A percentile compares a stretch with the other conserved stretches of the same genome.
phyloP scores from a whole-genome alignment of 257 asterid species.

The Jaltomata sinuosa region DNA sequence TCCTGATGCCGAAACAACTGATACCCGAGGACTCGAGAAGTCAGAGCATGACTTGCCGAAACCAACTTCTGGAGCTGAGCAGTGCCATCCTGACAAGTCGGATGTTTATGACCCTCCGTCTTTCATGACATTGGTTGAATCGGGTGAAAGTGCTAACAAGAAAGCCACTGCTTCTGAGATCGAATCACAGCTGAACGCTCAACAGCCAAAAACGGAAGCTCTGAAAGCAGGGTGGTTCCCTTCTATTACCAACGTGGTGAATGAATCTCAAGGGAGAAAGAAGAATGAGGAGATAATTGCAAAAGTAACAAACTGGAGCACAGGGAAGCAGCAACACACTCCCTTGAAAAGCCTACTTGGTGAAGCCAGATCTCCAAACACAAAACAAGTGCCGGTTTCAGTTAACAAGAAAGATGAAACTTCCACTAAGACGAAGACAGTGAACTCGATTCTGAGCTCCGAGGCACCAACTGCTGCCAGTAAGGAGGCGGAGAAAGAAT shows the following conservation, averaged over 20 bases:
- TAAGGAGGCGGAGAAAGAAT: conserved; percentile 56
- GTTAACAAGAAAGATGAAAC: conserved; percentile 27
- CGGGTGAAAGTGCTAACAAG: conserved; percentile 15
- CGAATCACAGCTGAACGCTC: conserved; percentile 25
- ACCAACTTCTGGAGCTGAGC: conserved; percentile 23
- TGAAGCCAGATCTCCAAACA: conserved; percentile 55
- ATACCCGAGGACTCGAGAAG: conserved; percentile 20
- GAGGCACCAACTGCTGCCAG: conserved; percentile 22
- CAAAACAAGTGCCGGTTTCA: conserved; percentile 34
- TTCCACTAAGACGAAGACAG: conserved; percentile 29
- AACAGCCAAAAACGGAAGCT: conserved; percentile 40
- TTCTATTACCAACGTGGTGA: conserved; percentile 51
- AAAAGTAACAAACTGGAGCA: conserved; percentile 71
- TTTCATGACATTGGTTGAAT: conserved; percentile 62
- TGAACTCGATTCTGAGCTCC: conserved; percentile 19
- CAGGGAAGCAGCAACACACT: conserved; percentile 58
- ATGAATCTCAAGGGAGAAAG: conserved; percentile 78
- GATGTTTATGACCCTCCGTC: conserved; percentile 68
- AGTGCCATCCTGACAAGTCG: conserved; percentile 21
- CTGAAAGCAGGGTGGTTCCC: conserved; percentile 70
- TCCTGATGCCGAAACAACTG: conserved; percentile 18
- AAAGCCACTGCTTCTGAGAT: conserved; percentile 41
- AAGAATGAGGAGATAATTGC: conserved; percentile 76
- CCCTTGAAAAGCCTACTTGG: conserved; percentile 51
- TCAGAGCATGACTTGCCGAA: conserved; percentile 27